phyloP scores from a whole-genome alignment of 2,329 filamentous ascomycete genomes.

The Chrysoporthe cubensis region DNA sequence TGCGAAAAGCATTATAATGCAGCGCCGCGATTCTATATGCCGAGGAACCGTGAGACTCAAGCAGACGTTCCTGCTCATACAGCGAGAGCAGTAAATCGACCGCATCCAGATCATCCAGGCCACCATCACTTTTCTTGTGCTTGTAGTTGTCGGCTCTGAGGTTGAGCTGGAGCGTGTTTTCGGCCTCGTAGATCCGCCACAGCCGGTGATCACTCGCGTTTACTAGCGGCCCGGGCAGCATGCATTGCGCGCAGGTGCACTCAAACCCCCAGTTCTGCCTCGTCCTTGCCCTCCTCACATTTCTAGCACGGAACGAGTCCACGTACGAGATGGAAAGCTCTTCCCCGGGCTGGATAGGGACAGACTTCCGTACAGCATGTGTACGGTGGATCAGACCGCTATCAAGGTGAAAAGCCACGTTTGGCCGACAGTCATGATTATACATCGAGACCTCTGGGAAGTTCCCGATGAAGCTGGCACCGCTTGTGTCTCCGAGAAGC shows the following conservation, averaged over 20 bases:
- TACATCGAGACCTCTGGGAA: constrained; percentile 45
- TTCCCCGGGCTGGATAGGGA: constrained; percentile 34
- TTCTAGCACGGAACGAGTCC: constrained; percentile 39
- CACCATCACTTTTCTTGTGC: neutral
- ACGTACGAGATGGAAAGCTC: constrained; percentile 49
- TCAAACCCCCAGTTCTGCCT: constrained; percentile 44
- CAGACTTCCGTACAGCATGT: constrained; percentile 40
- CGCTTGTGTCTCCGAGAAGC: constrained; percentile 11
- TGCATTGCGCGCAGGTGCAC: constrained; percentile 44
- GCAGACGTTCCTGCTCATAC: constrained; percentile 42
- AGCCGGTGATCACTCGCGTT: constrained; percentile 39
- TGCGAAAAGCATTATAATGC: constrained; percentile 42
- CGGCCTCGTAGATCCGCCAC: constrained; percentile 36
- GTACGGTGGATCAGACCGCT: constrained; percentile 44
- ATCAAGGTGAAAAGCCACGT: constrained; percentile 43
- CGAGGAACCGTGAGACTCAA: constrained; percentile 42
- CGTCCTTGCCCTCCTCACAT: constrained; percentile 38
- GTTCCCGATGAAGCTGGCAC: constrained; percentile 32
- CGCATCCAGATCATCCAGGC: constrained; percentile 29
- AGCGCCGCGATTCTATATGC: constrained; percentile 45
- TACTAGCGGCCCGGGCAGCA: constrained; percentile 30
- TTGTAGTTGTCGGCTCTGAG: neutral
- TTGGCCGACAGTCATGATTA: constrained; percentile 49
- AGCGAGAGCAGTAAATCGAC: constrained; percentile 40
- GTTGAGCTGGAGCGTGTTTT: constrained; percentile 31